phyloP scores from a whole-genome alignment of 495 filamentous ascomycete species.

The Thermochaetoides thermophila region DNA sequence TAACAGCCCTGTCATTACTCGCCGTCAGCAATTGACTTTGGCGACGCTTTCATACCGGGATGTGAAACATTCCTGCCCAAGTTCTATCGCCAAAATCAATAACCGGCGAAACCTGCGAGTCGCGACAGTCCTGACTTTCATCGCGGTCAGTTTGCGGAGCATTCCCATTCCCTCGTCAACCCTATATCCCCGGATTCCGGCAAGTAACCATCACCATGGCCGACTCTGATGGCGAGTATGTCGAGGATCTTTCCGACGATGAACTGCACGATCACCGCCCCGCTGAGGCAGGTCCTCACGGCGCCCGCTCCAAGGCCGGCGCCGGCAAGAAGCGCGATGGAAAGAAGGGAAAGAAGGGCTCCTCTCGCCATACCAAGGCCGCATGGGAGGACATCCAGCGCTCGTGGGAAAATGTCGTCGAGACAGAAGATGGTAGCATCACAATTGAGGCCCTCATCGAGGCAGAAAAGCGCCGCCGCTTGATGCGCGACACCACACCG shows the following conservation, averaged over 20 bases:
- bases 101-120: too few relatives aligned
- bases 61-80: too few relatives aligned
- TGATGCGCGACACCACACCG: conserved; percentile 84
- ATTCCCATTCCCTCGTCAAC: neutral
- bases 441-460: conserved; percentile 24
- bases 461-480: conserved; percentile 32
- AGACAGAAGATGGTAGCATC: conserved; percentile 28
- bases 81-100: too few relatives aligned
- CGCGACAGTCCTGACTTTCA: too few relatives aligned
- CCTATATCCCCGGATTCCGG: neutral
- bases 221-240: conserved; percentile 73
- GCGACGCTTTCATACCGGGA: too few relatives aligned
- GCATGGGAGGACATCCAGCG: conserved; percentile 35
- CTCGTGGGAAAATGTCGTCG: conserved; percentile 32
- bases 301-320: conserved; percentile 11
- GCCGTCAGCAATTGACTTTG: too few relatives aligned
- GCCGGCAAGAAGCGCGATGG: conserved; percentile 9
- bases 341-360: conserved; percentile 21
- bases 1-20: too few relatives aligned
- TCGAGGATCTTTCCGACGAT: conserved; percentile 60
- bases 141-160: too few relatives aligned
- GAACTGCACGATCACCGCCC: conserved; percentile 44
- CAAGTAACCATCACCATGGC: conserved; percentile 33
- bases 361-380: conserved; percentile 19
- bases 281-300: conserved; percentile 6